phyloP scores from a whole-genome alignment of 345 rosid genomes.

The Salix exigua region DNA sequence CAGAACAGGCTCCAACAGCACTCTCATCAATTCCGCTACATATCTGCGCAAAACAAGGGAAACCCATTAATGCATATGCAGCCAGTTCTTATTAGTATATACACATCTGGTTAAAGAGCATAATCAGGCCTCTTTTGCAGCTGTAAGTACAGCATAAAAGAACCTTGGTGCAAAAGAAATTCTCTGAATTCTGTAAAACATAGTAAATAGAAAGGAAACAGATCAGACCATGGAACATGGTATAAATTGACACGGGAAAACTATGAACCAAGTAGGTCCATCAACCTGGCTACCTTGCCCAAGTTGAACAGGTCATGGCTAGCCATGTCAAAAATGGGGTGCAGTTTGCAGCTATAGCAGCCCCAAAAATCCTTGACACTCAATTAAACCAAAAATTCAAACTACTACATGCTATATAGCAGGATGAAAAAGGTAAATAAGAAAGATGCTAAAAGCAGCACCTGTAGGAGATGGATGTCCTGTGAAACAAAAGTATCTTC shows the following conservation, averaged over 20 bases:
- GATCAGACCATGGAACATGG: background rate
- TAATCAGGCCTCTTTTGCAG: background rate
- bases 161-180: background rate
- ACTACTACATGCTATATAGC: background rate
- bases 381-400: background rate
- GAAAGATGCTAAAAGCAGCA: slow-evolving; percentile 10
- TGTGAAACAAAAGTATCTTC: slow-evolving; percentile 93
- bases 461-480: slow-evolving; percentile 97
- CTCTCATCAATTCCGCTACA: slow-evolving; percentile 93
- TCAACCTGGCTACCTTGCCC: background rate
- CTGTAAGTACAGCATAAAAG: background rate
- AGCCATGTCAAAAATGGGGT: background rate
- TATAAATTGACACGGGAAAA: background rate
- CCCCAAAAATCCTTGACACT: background rate
- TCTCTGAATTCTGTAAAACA: background rate
- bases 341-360: background rate
- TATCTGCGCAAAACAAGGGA: slow-evolving; percentile 42
- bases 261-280: background rate
- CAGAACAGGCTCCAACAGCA: slow-evolving; percentile 88
- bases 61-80: background rate
- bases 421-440: background rate
- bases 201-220: background rate
- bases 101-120: background rate
- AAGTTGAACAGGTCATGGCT: background rate
- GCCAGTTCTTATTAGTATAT: background rate